A percentile compares a stretch with the other conserved stretches of the same genome.
Conservation (phyloP, 1,284 basidiomycete genomes). For the Pulveroboletus ridleyi region DNA sequence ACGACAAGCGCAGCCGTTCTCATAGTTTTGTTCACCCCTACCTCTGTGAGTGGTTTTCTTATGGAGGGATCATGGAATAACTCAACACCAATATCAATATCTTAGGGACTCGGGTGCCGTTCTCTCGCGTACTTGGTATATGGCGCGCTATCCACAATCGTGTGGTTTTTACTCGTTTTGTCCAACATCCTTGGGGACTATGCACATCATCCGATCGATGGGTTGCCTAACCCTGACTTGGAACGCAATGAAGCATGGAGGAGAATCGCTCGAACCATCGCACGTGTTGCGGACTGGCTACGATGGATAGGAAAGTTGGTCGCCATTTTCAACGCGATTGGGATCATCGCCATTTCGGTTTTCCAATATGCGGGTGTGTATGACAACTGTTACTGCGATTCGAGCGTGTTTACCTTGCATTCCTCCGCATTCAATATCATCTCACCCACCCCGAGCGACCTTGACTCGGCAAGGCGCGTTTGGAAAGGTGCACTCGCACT, state of each 20-base stretch:
- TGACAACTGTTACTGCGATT: slow-evolving; percentile 33
- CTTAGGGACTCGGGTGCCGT: slow-evolving; percentile 45
- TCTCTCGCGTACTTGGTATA: slow-evolving; percentile 47
- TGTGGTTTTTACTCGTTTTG: slow-evolving; percentile 45
- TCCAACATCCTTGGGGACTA: slow-evolving; percentile 45
- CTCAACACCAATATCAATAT: neutral
- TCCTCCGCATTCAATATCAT: slow-evolving; percentile 23
- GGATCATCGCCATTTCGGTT: slow-evolving; percentile 26
- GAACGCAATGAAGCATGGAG: neutral
- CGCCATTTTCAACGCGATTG: slow-evolving; percentile 32
- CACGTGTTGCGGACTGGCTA: slow-evolving; percentile 20
- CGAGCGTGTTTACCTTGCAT: slow-evolving; percentile 22
- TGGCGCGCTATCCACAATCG: slow-evolving; percentile 41
- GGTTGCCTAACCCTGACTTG: slow-evolving; percentile 6
- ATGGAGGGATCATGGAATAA: neutral
- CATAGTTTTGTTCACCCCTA: slow-evolving; percentile 45
- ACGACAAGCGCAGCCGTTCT: slow-evolving; percentile 45
- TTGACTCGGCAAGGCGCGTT: slow-evolving; percentile 10
- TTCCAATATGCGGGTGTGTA: slow-evolving; percentile 32
- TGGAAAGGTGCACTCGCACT: slow-evolving; percentile 31
- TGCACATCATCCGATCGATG: slow-evolving; percentile 18
- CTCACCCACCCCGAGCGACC: slow-evolving; percentile 2
- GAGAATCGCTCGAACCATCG: neutral
- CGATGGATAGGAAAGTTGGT: slow-evolving; percentile 34
- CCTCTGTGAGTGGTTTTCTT: slow-evolving; percentile 28